phyloP scores from a whole-genome alignment of 208 protist species.

The Blechomonas ayalai region DNA sequence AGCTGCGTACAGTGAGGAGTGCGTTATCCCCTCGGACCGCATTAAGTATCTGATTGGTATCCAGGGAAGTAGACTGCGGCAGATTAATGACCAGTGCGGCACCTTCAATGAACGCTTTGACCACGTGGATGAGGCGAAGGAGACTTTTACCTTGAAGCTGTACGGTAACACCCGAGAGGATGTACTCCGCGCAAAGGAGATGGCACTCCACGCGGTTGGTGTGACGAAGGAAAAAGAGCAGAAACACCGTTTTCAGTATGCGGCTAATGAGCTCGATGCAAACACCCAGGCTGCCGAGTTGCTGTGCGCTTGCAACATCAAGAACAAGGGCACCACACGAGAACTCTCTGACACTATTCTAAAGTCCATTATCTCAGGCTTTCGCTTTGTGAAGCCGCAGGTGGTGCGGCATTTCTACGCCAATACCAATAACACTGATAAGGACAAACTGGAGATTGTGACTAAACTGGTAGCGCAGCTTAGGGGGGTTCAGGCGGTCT shows the following conservation, averaged over 20 bases:
- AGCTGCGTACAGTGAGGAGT: constrained; percentile 26
- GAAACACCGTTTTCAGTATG: constrained; percentile 75
- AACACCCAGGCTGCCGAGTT: constrained; percentile 60
- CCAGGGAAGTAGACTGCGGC: constrained; percentile 40
- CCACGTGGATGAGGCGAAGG: constrained; percentile 36
- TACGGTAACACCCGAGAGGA: constrained; percentile 51
- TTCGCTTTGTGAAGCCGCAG: constrained; percentile 77
- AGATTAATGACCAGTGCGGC: constrained; percentile 59
- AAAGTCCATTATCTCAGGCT: constrained; percentile 64
- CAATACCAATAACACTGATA: constrained; percentile 46
- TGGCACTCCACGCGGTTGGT: constrained; percentile 42
- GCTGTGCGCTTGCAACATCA: constrained; percentile 71
- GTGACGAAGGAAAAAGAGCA: constrained; percentile 62
- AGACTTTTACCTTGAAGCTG: constrained; percentile 58
- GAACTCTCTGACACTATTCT: constrained; percentile 67
- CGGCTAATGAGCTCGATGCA: constrained; percentile 70
- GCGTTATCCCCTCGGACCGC: constrained; percentile 61
- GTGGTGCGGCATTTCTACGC: constrained; percentile 77
- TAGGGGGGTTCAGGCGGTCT: constrained; percentile 80
- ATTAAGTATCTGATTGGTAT: constrained; percentile 71
- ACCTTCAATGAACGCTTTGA: constrained; percentile 72
- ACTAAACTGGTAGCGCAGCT: constrained; percentile 81
- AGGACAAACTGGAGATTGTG: constrained; percentile 76
- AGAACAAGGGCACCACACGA: constrained; percentile 59
- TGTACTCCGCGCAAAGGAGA: constrained; percentile 52